Evolutionary conservation across 257 asterid species (phyloP).

Genomic region (Jasminum sambac): DNA sequence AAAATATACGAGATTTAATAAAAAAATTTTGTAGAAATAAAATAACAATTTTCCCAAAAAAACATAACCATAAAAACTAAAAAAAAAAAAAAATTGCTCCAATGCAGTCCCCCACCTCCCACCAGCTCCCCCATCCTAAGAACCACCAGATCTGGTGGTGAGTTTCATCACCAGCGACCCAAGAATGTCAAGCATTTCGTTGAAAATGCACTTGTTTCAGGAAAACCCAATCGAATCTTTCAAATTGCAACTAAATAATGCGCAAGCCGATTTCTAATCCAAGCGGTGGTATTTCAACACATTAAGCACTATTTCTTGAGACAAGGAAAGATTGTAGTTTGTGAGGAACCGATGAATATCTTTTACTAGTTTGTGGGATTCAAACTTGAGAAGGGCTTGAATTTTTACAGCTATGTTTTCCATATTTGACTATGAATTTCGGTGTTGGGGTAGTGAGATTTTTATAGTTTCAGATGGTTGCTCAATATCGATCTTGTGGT

Average conservation of each 20-base stretch:
- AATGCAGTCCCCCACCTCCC: too few relatives aligned
- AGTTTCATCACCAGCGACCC: too few relatives aligned
- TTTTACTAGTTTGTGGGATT: conserved; percentile 31
- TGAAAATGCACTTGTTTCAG: conserved; percentile 41
- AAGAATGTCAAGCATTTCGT: conserved; percentile 62
- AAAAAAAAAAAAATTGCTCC: too few relatives aligned
- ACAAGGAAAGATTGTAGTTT: conserved; percentile 32
- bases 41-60: too few relatives aligned
- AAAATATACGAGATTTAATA: too few relatives aligned
- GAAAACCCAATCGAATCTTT: conserved; percentile 23
- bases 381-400: conserved; percentile 51
- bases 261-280: conserved; percentile 71
- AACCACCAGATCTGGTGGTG: too few relatives aligned
- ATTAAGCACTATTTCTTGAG: conserved; percentile 56
- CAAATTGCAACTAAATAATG: conserved; percentile 44
- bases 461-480: too few relatives aligned
- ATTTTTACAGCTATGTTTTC: conserved; percentile 53
- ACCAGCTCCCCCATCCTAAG: too few relatives aligned
- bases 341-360: conserved; percentile 46
- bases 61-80: too few relatives aligned
- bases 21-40: too few relatives aligned
- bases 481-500: too few relatives aligned
- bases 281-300: conserved; percentile 73
- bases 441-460: conserved; percentile 17
- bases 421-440: conserved; percentile 15